Evolutionary conservation across 23 red algal genomes (phyloP), one percentile per base, ranked within the genome.

Genomic region (Cyanidiococcus yangmingshanensis): DNA sequence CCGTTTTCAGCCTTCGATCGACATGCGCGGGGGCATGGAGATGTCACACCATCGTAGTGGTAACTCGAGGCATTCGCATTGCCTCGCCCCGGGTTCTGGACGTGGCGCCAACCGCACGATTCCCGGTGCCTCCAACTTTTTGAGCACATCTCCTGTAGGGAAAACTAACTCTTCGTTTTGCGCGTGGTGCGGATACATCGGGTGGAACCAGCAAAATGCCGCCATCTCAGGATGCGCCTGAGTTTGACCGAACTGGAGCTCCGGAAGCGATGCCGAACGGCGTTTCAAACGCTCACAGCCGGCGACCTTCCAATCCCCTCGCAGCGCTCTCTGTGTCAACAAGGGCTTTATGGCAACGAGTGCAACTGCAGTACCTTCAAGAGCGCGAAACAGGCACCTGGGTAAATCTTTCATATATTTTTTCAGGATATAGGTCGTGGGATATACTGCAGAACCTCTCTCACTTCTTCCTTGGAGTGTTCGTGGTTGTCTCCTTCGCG

Each of bases 341-440:
- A 50, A 84, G 87, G 18, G 58, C 89, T n/a, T 82, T 82, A 12
- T 96, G 92, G 92, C 84, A 83, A 51, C 84, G 82, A 35, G 92
- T 90, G 26, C 84, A 76, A 7, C 84, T 82, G 26, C 82, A 79
- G 7, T 96, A 90, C 75, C 83, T 87, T 58, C 80, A 79, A 33
- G 92, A 96, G 75, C 83, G 76, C 39, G 75, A 80, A 15, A 78
- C 92, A 38, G 80, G 92, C n/a, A 77, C 77, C 58, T 71, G 63
- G 63, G 88, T 82, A 26, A 82, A 83, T 31, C 78, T 96, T n/a
- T 81, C 76, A 36, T 86, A 90, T 38, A 87, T 96, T 37, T 76
- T 82, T 40, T 84, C 82, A 29, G 92, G 92, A 1, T 96, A 96
- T 83, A 76, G 83, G 39, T 75, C 79, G 17, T 79, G 79, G 25